These are phyloP conservation scores for Volvox carteri DNA, from an alignment of 163 green algal genomes.

Conservation along the genomic window DNA sequence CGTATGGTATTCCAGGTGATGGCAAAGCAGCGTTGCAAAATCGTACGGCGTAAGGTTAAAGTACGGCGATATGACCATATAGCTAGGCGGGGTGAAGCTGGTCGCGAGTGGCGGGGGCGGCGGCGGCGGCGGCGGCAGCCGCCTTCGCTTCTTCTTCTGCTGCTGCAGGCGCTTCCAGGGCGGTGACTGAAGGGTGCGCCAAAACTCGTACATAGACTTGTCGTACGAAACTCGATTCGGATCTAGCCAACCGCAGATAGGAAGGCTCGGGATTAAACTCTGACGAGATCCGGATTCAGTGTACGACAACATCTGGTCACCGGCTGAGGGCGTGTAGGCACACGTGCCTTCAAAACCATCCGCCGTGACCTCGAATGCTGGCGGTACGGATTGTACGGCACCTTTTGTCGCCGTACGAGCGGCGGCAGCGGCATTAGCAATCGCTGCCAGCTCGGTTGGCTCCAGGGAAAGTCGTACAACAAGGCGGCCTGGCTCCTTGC, in stretches of 20 bases:
- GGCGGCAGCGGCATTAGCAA: not conserved
- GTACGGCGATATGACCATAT: slow-evolving; percentile 46
- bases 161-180: not conserved
- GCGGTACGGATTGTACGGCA: not conserved
- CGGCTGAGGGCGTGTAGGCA: not conserved
- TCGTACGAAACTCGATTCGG: slow-evolving; percentile 19
- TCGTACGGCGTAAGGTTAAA: slow-evolving; percentile 32
- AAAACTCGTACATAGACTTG: not conserved
- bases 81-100: not conserved
- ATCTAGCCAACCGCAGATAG: slow-evolving; percentile 34
- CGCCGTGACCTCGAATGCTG: slow-evolving; percentile 18
- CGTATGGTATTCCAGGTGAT: slow-evolving; percentile 38
- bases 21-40: slow-evolving; percentile 8
- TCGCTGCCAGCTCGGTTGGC: not conserved
- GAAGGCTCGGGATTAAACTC: not conserved
- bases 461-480: not conserved
- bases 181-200: not conserved
- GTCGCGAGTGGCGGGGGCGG: not conserved
- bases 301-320: not conserved
- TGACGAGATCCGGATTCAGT: too few relatives aligned
- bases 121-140: not conserved
- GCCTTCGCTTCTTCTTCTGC: not conserved
- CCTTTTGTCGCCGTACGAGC: not conserved
- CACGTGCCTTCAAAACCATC: slow-evolving; percentile 13
- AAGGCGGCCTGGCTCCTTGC: slow-evolving; percentile 15